Evolutionary conservation across 306 rosid species (phyloP).

Genomic region (Trifolium pratense): DNA sequence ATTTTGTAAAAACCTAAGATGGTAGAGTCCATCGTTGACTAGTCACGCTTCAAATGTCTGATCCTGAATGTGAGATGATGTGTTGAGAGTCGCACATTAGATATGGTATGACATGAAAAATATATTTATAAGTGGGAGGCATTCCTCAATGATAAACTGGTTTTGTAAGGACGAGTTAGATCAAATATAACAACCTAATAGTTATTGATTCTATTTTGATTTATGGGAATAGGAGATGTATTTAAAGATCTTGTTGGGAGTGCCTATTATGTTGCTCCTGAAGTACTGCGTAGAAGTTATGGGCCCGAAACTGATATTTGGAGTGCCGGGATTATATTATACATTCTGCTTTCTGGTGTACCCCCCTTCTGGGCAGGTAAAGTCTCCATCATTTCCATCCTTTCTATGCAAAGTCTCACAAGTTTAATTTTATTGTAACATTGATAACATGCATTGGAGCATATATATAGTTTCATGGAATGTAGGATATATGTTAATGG

Average conservation of each 20-base stretch:
- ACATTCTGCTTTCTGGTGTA: constrained; percentile 92
- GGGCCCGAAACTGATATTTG: constrained; percentile 94
- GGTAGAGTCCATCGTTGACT: not conserved
- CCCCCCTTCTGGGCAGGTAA: constrained; percentile 99
- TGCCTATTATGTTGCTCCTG: constrained; percentile 98
- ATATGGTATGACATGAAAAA: not conserved
- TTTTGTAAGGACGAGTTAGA: not conserved
- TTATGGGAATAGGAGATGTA: constrained; percentile 65
- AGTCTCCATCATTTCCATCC: constrained; percentile 21
- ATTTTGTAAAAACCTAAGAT: not conserved
- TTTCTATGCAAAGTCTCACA: not conserved
- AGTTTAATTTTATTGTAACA: not conserved
- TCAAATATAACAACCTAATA: not conserved
- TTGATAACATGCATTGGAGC: not conserved
- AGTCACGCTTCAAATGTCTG: not conserved
- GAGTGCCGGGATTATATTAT: constrained; percentile 93
- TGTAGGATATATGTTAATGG: too few species aligned
- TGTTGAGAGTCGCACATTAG: not conserved
- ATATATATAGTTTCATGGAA: too few species aligned
- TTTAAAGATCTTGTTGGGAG: constrained; percentile 93
- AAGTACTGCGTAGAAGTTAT: constrained; percentile 77
- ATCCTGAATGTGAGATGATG: not conserved
- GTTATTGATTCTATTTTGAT: not conserved
- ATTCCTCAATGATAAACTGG: not conserved
- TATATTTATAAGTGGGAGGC: not conserved